Percentiles rank a stretch among this genome's conserved stretches.
Conservation (phyloP, 2,329 filamentous ascomycete species). For the Xylaria sp. region DNA sequence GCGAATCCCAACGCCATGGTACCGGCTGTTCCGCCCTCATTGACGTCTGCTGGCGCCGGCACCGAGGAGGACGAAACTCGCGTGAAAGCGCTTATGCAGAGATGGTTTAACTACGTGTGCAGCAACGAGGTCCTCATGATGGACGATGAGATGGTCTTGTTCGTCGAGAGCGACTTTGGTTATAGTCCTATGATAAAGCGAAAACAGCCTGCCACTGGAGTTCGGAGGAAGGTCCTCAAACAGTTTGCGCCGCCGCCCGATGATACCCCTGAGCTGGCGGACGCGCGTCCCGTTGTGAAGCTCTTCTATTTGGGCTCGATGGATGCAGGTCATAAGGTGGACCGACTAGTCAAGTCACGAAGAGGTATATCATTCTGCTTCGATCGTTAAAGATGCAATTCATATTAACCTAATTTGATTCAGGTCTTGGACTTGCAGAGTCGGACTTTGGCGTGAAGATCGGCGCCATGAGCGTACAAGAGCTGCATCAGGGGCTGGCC, state of each 20-base stretch:
- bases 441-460: conserved; percentile 91
- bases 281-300: conserved; percentile 87
- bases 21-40: conserved; percentile 87
- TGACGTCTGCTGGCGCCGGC: conserved; percentile 88
- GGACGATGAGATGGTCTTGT: conserved; percentile 95
- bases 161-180: conserved; percentile 98
- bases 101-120: conserved; percentile 93
- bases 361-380: conserved; percentile 57
- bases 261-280: conserved; percentile 89
- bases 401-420: conserved; percentile 21
- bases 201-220: conserved; percentile 94
- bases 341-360: conserved; percentile 85
- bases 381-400: conserved; percentile 3
- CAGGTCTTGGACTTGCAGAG: conserved; percentile 85
- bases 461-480: conserved; percentile 78
- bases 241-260: conserved; percentile 97
- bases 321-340: conserved; percentile 96
- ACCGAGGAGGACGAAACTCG: conserved; percentile 92
- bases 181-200: conserved; percentile 93
- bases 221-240: conserved; percentile 91
- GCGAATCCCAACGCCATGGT: conserved; percentile 96
- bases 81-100: conserved; percentile 83
- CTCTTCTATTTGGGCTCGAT: conserved; percentile 92
- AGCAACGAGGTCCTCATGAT: conserved; percentile 86
- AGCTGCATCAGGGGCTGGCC: conserved; percentile 79